phyloP scores from a whole-genome alignment of 441 rosid genomes.

The Syzygium syzygioides region DNA sequence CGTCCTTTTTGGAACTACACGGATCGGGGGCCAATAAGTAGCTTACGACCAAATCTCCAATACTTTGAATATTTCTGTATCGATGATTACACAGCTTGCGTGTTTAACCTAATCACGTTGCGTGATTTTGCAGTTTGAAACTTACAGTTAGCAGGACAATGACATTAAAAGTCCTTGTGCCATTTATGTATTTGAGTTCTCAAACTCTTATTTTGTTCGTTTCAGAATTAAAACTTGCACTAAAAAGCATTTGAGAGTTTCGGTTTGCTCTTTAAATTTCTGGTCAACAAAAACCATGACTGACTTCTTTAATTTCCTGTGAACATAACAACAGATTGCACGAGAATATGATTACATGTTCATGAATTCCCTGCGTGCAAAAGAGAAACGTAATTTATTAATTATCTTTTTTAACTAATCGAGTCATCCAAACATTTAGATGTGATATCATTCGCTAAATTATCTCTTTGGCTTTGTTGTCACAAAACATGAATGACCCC shows the following conservation, averaged over 20 bases:
- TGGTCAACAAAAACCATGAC: rapidly evolving
- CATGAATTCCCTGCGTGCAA: background rate
- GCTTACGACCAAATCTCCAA: too few relatives aligned
- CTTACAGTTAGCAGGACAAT: rapidly evolving
- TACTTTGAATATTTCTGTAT: background rate
- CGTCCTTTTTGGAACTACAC: too few relatives aligned
- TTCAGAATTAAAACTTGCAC: background rate
- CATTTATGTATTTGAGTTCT: background rate
- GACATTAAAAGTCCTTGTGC: background rate
- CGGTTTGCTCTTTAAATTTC: background rate
- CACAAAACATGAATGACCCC: background rate
- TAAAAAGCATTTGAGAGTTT: background rate
- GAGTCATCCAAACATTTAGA: too few relatives aligned
- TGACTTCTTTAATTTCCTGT: background rate
- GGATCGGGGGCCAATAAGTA: too few relatives aligned
- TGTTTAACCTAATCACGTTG: background rate
- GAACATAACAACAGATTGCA: rapidly evolving
- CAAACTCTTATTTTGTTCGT: background rate
- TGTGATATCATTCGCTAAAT: too few relatives aligned
- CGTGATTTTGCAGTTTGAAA: too few relatives aligned
- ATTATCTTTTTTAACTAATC: too few relatives aligned
- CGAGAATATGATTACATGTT: background rate
- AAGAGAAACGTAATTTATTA: background rate
- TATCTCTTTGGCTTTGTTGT: too few relatives aligned
- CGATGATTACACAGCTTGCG: background rate